phyloP scores from a whole-genome alignment of 768 basidiomycete species.

The Lactarius pseudohatsudake region DNA sequence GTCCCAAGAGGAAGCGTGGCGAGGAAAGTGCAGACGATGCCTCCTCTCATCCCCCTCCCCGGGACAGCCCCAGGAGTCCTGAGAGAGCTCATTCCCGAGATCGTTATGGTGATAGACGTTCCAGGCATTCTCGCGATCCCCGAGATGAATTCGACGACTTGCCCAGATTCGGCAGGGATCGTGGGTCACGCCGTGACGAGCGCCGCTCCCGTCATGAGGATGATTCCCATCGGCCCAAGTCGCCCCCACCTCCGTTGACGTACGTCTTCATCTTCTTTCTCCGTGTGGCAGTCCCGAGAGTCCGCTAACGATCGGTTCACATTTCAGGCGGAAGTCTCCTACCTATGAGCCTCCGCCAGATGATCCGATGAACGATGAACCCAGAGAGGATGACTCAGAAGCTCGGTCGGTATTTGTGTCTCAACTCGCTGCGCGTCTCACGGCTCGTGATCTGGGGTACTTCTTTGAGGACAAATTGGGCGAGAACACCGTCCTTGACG shows the following conservation, averaged over 20 bases:
- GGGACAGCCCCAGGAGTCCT: slow-evolving; percentile 52
- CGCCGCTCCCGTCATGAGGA: slow-evolving; percentile 45
- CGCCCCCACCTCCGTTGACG: slow-evolving; percentile 44
- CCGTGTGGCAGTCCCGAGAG: slow-evolving; percentile 13
- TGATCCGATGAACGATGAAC: slow-evolving; percentile 82
- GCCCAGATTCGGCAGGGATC: slow-evolving; percentile 45
- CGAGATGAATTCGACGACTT: slow-evolving; percentile 65
- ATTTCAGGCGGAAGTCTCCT: slow-evolving; percentile 64
- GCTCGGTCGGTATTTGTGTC: slow-evolving; percentile 98
- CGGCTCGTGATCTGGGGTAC: slow-evolving; percentile 94
- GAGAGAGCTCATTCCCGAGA: slow-evolving; percentile 55
- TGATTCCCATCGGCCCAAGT: slow-evolving; percentile 35
- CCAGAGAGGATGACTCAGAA: slow-evolving; percentile 95
- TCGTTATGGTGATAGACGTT: slow-evolving; percentile 45
- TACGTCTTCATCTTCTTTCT: slow-evolving; percentile 37
- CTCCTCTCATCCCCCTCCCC: slow-evolving; percentile 47
- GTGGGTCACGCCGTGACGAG: slow-evolving; percentile 42
- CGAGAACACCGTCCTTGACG: slow-evolving; percentile 91
- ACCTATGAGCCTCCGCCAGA: slow-evolving; percentile 63
- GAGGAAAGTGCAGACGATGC: slow-evolving; percentile 48
- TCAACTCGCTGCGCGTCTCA: slow-evolving; percentile 95
- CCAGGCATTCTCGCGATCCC: slow-evolving; percentile 46
- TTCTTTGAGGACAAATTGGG: slow-evolving; percentile 99
- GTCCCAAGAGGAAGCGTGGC: slow-evolving; percentile 66
- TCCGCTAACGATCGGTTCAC: slow-evolving; percentile 9